Evolutionary conservation across 75 land plant species (phyloP).

Genomic region (Cunninghamia lanceolata): DNA sequence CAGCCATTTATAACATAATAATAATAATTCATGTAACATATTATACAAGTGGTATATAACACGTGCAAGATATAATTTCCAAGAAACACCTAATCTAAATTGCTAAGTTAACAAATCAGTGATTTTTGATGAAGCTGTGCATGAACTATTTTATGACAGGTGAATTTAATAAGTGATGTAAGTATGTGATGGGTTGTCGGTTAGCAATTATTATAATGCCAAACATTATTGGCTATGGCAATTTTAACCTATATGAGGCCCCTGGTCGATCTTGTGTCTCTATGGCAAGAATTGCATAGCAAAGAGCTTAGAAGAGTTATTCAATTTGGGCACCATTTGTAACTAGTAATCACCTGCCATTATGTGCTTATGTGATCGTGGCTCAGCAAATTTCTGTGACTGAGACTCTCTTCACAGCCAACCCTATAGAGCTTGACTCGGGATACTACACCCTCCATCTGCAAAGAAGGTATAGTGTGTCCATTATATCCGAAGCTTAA

Average conservation of each 20-base stretch:
- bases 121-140: not conserved
- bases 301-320: not conserved
- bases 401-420: not conserved
- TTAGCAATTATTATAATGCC: not conserved
- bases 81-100: not conserved
- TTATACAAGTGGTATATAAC: not conserved
- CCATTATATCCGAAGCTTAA: not conserved
- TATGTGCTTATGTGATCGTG: not conserved
- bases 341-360: not conserved
- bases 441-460: not conserved
- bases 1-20: not conserved
- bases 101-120: not conserved
- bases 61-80: not conserved
- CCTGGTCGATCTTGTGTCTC: not conserved
- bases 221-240: not conserved
- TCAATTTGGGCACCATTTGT: not conserved
- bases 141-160: not conserved
- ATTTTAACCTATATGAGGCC: not conserved
- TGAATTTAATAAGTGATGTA: not conserved
- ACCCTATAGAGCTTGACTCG: not conserved
- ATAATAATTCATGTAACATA: not conserved
- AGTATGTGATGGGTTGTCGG: not conserved
- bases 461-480: not conserved
- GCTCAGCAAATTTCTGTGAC: not conserved
- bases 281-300: not conserved